Conservation (phyloP, 2,329 filamentous ascomycete species). For the Pseudofabraea citricarpa region DNA sequence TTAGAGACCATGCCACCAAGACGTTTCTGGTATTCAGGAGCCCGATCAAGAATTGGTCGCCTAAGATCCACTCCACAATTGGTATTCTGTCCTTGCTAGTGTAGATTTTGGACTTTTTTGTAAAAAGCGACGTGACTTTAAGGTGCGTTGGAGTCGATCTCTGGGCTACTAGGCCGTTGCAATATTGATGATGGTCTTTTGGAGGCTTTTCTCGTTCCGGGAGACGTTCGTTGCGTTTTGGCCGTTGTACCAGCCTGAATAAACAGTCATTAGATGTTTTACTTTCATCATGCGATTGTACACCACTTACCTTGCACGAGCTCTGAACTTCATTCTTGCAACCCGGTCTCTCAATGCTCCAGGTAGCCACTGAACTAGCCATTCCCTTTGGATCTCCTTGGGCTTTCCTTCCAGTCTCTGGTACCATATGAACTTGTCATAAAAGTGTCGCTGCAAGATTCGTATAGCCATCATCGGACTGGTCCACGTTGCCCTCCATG, state of each 20-base stretch:
- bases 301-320: background rate
- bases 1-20: background rate
- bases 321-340: background rate
- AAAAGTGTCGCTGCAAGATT: constrained; percentile 8
- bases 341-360: background rate
- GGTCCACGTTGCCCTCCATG: constrained; percentile 18
- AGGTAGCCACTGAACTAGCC: background rate
- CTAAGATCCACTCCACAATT: background rate
- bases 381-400: background rate
- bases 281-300: no score
- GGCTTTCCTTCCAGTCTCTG: background rate
- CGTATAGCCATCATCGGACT: constrained; percentile 10
- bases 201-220: background rate
- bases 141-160: background rate
- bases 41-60: background rate
- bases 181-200: constrained; percentile 10
- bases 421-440: background rate
- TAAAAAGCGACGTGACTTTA: background rate
- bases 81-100: background rate
- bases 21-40: background rate
- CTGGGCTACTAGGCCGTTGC: constrained; percentile 16
- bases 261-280: no score
- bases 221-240: background rate
- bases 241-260: constrained; percentile 4
- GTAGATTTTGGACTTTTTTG: background rate